Conservation (phyloP, 2,329 filamentous ascomycete genomes). For the Aureobasidium sp. region DNA sequence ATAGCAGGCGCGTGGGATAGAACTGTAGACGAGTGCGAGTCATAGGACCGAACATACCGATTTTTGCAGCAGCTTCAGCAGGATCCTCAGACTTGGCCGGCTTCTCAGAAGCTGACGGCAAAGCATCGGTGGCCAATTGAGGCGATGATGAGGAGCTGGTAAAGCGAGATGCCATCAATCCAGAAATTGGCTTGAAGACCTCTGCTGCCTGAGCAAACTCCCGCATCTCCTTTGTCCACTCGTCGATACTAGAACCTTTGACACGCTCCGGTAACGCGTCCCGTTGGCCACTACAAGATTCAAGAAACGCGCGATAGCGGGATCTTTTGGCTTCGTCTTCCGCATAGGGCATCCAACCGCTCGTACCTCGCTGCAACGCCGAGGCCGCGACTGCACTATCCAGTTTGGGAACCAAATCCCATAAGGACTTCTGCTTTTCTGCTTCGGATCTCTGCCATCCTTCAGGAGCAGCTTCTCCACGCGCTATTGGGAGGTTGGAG, state of each 20-base stretch:
- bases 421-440: conserved; percentile 51
- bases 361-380: conserved; percentile 43
- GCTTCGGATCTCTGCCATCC: conserved; percentile 58
- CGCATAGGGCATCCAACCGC: conserved; percentile 73
- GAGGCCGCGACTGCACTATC: conserved; percentile 38
- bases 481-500: conserved; percentile 66
- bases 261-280: conserved; percentile 52
- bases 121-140: conserved; percentile 29
- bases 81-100: conserved; percentile 49
- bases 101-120: conserved; percentile 7
- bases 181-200: conserved; percentile 87
- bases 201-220: conserved; percentile 69
- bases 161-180: conserved; percentile 88
- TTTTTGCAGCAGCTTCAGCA: conserved; percentile 74
- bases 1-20: conserved; percentile 75
- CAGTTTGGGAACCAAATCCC: conserved; percentile 41
- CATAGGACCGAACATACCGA: conserved; percentile 90
- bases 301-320: conserved; percentile 78
- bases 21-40: conserved; percentile 68
- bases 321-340: conserved; percentile 71
- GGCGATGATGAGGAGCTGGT: conserved; percentile 55
- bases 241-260: conserved; percentile 51
- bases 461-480: conserved; percentile 62
- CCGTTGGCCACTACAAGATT: conserved; percentile 61
- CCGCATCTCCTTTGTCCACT: conserved; percentile 71